Evolutionary conservation across 768 basidiomycete species (phyloP), one percentile per base, ranked within the genome.

Genomic region (Lactarius deliciosus): DNA sequence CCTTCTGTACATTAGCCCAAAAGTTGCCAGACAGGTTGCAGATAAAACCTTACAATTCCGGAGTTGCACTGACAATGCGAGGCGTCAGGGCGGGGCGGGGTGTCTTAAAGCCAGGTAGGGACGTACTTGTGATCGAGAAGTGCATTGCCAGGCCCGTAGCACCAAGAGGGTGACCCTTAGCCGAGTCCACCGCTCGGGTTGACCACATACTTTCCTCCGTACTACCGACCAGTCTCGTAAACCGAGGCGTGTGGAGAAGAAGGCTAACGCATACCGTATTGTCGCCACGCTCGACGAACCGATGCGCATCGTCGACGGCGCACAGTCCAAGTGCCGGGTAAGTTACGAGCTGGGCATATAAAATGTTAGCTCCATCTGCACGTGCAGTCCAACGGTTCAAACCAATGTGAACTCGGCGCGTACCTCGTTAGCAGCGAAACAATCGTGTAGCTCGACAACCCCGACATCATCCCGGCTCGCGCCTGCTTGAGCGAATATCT

Each of bases 101-200:
- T 9, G 41, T 40, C 38, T 40, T 15, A 40, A 10, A 18, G 16
- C 7, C 41, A 34, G 32, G 9, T 34, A 34, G 9, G 32, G 41
- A 75, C 87, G 50, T 72, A 89, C 89, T 91, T 71, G 87, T 84
- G 68, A 92, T 89, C 72, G 91, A 92, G 76, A 92, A 92, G 74
- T 93, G 91, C 91, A 92, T 92, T 36, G 89, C 91, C 16, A 93
- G 77, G 2, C 91, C 91, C 18, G 89, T 91, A 1, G 91, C 91
- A 45, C 91, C 91, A n/a, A 93, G 81, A 2, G 32, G 92, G 72
- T 94, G 91, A 3, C 92, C 92, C 73, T 94, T 94, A 22, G 91
- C 90, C 73, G 16, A 94, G 81, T 0, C 92, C 92, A 30, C 92
- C 92, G 60, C 88, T 90, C 0, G 92, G 90, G 70, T 94, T 94